These are phyloP conservation scores for Candida xiaguanensis DNA, from an alignment of 805 yeast genomes.

Conservation along the genomic window DNA sequence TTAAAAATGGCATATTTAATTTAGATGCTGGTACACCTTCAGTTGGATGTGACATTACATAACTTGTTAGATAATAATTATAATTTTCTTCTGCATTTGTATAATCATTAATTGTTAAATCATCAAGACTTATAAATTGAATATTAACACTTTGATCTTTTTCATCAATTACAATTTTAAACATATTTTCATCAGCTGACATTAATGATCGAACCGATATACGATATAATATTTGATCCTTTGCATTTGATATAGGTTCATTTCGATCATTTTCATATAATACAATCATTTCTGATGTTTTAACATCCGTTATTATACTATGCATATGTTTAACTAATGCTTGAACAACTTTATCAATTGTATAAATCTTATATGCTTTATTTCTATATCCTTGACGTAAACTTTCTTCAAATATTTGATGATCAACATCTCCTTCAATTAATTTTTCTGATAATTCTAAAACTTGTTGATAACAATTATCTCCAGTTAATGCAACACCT, in stretches of 20 bases:
- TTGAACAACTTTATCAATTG: constrained; percentile 89
- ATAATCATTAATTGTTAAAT: constrained; percentile 68
- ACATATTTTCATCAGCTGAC: constrained; percentile 84
- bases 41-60: constrained; percentile 92
- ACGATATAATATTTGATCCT: constrained; percentile 86
- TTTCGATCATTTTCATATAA: constrained; percentile 81
- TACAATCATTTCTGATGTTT: constrained; percentile 74
- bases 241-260: constrained; percentile 62
- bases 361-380: constrained; percentile 87
- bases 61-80: constrained; percentile 91
- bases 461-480: constrained; percentile 74
- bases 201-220: constrained; percentile 80
- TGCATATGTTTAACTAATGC: constrained; percentile 75
- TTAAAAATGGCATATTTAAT: constrained; percentile 76
- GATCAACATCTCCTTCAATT: constrained; percentile 88
- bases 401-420: constrained; percentile 92
- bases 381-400: constrained; percentile 92
- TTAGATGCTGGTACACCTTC: constrained; percentile 86
- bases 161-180: constrained; percentile 73
- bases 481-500: constrained; percentile 68
- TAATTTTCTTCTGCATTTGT: constrained; percentile 79
- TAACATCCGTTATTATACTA: constrained; percentile 71
- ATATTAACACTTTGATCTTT: constrained; percentile 52
- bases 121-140: constrained; percentile 84
- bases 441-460: constrained; percentile 67